A percentile compares a stretch with the other conserved stretches of the same genome.
Conservation (phyloP, 371 early-diverging fungal species). For the Mortierella sp. region DNA sequence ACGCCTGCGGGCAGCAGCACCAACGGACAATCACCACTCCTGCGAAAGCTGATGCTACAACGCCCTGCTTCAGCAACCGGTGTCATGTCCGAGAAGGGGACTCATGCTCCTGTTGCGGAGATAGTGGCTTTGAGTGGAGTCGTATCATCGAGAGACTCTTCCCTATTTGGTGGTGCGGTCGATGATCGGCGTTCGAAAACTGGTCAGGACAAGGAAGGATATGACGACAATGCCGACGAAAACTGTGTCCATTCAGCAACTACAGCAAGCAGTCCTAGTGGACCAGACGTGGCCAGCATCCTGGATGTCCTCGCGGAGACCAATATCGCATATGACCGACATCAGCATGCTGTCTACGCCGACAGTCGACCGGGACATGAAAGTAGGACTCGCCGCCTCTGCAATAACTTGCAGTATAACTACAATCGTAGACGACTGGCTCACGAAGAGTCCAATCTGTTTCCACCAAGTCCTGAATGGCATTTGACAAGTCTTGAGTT, state of each 20-base stretch:
- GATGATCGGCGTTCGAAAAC: too few relatives aligned
- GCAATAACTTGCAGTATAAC: conserved; percentile 22
- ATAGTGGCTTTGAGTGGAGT: too few relatives aligned
- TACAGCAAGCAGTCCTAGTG: not conserved
- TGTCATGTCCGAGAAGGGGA: too few relatives aligned
- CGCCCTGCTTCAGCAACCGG: too few relatives aligned
- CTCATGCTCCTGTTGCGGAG: too few relatives aligned
- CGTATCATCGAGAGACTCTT: too few relatives aligned
- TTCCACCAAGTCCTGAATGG: conserved; percentile 25
- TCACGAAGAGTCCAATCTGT: not conserved
- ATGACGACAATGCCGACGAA: not conserved
- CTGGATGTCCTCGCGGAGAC: conserved; percentile 24
- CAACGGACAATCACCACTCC: not conserved
- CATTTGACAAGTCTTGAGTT: conserved; percentile 26
- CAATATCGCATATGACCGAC: conserved; percentile 15
- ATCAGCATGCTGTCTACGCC: conserved; percentile 29
- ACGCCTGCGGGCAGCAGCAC: not conserved
- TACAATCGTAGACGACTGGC: conserved; percentile 5
- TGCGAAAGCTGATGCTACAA: too few relatives aligned
- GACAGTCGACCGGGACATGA: conserved; percentile 5
- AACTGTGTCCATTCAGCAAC: not conserved
- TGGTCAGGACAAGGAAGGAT: too few relatives aligned
- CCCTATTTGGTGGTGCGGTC: too few relatives aligned
- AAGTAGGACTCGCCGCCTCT: conserved; percentile 1
- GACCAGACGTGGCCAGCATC: not conserved